Percentiles rank a stretch among this genome's conserved stretches.
Conservation (phyloP, 2,329 filamentous ascomycete genomes). For the Hymenoscyphus scutula region DNA sequence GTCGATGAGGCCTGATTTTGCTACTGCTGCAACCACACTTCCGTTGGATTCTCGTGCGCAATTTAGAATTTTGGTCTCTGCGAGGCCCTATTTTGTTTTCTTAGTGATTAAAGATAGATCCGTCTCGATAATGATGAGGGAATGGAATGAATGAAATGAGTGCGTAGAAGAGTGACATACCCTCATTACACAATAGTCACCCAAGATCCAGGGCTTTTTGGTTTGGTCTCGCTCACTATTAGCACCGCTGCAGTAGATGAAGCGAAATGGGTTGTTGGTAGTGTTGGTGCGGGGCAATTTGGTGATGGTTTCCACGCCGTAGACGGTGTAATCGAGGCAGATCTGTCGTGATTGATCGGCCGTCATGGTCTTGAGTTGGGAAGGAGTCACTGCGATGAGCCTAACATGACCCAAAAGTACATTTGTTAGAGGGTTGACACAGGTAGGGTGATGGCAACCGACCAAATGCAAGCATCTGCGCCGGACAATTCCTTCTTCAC, state of each 20-base stretch:
- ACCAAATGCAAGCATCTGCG: slow-evolving; percentile 41
- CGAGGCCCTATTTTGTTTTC: slow-evolving; percentile 42
- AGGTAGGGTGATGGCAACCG: slow-evolving; percentile 12
- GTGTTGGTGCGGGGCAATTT: not conserved
- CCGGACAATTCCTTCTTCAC: slow-evolving; percentile 34
- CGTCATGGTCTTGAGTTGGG: slow-evolving; percentile 33
- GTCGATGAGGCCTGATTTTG: slow-evolving; percentile 45
- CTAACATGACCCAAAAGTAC: slow-evolving; percentile 19
- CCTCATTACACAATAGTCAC: slow-evolving; percentile 46
- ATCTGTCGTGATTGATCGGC: slow-evolving; percentile 42
- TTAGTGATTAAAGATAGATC: not conserved
- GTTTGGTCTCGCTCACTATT: slow-evolving; percentile 44
- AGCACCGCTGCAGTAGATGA: slow-evolving; percentile 50
- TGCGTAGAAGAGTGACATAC: slow-evolving; percentile 37
- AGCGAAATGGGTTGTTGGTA: slow-evolving; percentile 40
- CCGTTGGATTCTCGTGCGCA: slow-evolving; percentile 41
- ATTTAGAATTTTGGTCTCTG: slow-evolving; percentile 44
- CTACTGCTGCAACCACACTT: slow-evolving; percentile 40
- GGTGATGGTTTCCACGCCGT: slow-evolving; percentile 38
- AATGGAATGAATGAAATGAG: not conserved
- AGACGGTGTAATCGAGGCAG: slow-evolving; percentile 41
- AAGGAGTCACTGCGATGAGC: slow-evolving; percentile 45
- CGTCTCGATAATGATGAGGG: not conserved
- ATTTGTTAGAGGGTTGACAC: not conserved
- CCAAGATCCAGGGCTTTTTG: slow-evolving; percentile 41